Base-by-base conservation (phyloP, 768 basidiomycete species). In the Podaxis pistillaris region DNA sequence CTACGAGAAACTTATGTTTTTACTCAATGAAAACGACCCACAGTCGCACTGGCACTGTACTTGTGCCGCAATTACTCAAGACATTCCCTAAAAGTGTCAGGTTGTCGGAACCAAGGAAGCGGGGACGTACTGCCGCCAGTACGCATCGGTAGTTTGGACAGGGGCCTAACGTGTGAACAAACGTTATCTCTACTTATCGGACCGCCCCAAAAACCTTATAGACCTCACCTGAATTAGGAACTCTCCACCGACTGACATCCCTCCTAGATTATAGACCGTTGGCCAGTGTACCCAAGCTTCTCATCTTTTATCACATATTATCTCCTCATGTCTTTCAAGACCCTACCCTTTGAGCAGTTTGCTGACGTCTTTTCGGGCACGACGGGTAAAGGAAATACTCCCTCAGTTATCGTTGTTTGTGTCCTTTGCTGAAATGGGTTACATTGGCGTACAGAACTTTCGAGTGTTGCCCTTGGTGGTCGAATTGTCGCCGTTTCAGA, bases 381-480 rank as follows among this genome's bases (percentile, higher is more conserved):
- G 7, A 88, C 79, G 62, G 89, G 89, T 87, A 49, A 49, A 41
- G 57, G n/a, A 54, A 15, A n/a, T 11, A 2, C 3, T 19, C 53
- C 8, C 41, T 51, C 26, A 13, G 52, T 54, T 38, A 56, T 57
- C 50, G 33, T 26, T 37, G 33, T 17, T 28, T 24, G 47, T 55
- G 19, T 12, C 15, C 15, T n/a, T 40, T 13, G n/a, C 49, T 62
- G 28, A 47, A 33, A 7, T 44, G 26, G 30, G 41, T 62, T 55
- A 46, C 50, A 17, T 15, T 54, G 44, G 36, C 40, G 33, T 56
- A 26, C 67, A 96, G 97, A 99, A 75, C 82, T 98, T 11, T 97
- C 96, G 33, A 93, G 91, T 64, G 88, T 87, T 17, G 87, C 88
- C 0, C 78, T 98, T 12, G 96, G 94, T 17, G 95, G 88, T 2